Evolutionary conservation across 2,329 filamentous ascomycete genomes (phyloP), one percentile per base, ranked within the genome.

Genomic region (Fusarium nelsonii): DNA sequence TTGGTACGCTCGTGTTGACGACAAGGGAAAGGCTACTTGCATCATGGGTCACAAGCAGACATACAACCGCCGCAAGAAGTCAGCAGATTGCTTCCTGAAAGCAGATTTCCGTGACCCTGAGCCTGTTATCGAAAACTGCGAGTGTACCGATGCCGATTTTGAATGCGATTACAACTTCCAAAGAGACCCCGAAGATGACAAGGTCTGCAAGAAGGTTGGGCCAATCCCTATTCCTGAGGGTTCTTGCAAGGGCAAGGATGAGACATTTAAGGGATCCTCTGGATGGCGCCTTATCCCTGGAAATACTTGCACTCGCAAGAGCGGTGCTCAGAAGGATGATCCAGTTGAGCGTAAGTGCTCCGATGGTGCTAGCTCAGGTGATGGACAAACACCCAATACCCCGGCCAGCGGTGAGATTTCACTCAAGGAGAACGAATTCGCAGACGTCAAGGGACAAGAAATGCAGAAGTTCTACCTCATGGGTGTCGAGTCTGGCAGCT

Each of bases 121-220:
- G 34, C 88, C 91, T 3, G 83, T 90, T 64, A 91, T 87, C 30
- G 88, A 93, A 73, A 80, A 88, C 46, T 99, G 96, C 83, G 88
- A 92, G 40, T 99, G 96, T 79, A 89, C 90, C 1, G 88, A 91
- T 59, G 83, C 85, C 34, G 97, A 99, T 78, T 99, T 97, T 77
- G 96, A 99, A 81, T 99, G 96, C 78, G 95, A 98, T 77, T 97
- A 92, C 84, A 97, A 97, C 78, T 98, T 97, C 77, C 83, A 89
- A 62, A 87, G 88, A 72, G 84, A 85, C 58, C 84, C 85, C 36
- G 83, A 87, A 5, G 88, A 95, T 65, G 85, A 87, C 53, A 87
- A 87, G 50, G 85, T 90, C 65, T 98, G 96, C 77, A 84, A 89
- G 26, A 85, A 87, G 9, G 87, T 84, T 28, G 89, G 88, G 0